Conservation (phyloP, 805 yeast species). For the Lipomyces japonicus region DNA sequence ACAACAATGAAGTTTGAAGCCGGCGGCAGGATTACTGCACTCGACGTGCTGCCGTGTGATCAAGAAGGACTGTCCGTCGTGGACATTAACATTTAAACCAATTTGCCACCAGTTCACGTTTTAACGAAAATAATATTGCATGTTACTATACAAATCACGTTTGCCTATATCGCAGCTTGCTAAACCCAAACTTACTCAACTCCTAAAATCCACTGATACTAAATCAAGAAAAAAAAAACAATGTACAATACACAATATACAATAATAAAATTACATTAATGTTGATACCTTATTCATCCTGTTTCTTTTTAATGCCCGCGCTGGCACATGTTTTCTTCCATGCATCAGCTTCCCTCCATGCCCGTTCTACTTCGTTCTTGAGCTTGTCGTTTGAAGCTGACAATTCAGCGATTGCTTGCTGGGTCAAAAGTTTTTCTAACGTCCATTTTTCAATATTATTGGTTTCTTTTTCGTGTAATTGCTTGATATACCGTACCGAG, state of each 20-base stretch:
- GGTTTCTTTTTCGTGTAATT: conserved; percentile 84
- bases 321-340: conserved; percentile 54
- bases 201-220: background rate
- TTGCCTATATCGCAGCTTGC: too few species aligned
- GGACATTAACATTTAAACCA: background rate
- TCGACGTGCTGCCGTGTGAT: conserved; percentile 1
- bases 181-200: too few species aligned
- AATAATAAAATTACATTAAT: background rate
- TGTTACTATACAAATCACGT: too few species aligned
- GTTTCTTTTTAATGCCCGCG: conserved; percentile 30
- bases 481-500: conserved; percentile 85
- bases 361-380: conserved; percentile 81
- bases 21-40: conserved; percentile 3
- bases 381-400: conserved; percentile 81
- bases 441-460: conserved; percentile 93
- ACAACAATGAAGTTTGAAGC: conserved; percentile 32
- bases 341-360: conserved; percentile 85
- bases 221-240: background rate
- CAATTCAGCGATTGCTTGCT: conserved; percentile 84
- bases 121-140: too few species aligned
- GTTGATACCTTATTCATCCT: conserved; percentile 13
- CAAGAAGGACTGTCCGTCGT: conserved; percentile 13
- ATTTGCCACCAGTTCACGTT: too few species aligned
- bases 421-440: conserved; percentile 83
- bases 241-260: background rate